Percentiles rank a stretch among this genome's conserved stretches.
Evolutionary conservation across 2,329 filamentous ascomycete genomes (phyloP).

Genomic region (Truncatella angustata): DNA sequence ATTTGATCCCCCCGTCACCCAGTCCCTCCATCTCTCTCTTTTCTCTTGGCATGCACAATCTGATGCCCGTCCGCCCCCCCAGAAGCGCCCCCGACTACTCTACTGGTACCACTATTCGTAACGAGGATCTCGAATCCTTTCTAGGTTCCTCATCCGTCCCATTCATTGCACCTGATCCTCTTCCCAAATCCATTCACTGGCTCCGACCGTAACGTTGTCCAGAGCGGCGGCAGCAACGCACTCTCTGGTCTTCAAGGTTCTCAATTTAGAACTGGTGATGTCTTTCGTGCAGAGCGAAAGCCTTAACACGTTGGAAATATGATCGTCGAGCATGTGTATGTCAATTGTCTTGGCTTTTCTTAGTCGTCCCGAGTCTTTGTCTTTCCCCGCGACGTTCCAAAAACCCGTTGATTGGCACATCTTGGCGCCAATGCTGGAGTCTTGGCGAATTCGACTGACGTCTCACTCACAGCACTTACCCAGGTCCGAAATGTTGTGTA

Average conservation of each 20-base stretch:
- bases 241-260: slow-evolving; percentile 4
- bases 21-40: slow-evolving; percentile 1
- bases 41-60: slow-evolving; percentile 7
- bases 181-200: background rate
- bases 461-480: slow-evolving; percentile 32
- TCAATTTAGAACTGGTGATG: slow-evolving; percentile 2
- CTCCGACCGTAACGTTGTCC: background rate
- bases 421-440: slow-evolving; percentile 31
- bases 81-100: background rate
- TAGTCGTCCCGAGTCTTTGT: slow-evolving; percentile 3
- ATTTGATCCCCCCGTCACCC: slow-evolving; percentile 6
- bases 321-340: slow-evolving; percentile 15
- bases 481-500: slow-evolving; percentile 34
- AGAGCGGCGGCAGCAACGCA: background rate
- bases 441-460: slow-evolving; percentile 31
- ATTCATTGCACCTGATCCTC: background rate
- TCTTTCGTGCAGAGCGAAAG: slow-evolving; percentile 7
- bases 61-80: slow-evolving; percentile 3
- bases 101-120: background rate
- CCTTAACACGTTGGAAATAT: slow-evolving; percentile 8
- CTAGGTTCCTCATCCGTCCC: background rate
- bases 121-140: slow-evolving; percentile 1
- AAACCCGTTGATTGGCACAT: slow-evolving; percentile 11
- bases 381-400: slow-evolving; percentile 6
- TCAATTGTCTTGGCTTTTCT: slow-evolving; percentile 5